A percentile compares a stretch with the other conserved stretches of the same genome.
phyloP scores from a whole-genome alignment of 164 flowering plant species.

The Vitis rupestris region DNA sequence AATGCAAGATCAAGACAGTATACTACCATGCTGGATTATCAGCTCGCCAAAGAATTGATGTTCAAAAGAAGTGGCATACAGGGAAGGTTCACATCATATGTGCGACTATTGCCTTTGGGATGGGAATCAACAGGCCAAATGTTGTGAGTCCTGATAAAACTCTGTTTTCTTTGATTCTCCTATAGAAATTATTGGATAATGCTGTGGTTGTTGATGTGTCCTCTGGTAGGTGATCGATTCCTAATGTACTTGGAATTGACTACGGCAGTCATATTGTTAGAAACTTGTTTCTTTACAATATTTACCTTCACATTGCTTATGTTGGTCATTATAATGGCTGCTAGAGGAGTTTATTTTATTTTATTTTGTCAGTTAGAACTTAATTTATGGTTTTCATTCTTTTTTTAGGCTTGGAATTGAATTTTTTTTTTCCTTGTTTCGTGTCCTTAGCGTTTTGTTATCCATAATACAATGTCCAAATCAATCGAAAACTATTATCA shows the following conservation, averaged over 20 bases:
- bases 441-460: conserved; percentile 74
- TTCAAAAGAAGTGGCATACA: conserved; percentile 82
- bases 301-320: background rate
- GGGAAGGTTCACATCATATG: conserved; percentile 89
- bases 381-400: too few species aligned
- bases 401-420: background rate
- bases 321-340: background rate
- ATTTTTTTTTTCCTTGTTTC: background rate
- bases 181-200: background rate
- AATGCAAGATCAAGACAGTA: conserved; percentile 71
- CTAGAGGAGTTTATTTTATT: too few species aligned
- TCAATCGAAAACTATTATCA: conserved; percentile 99
- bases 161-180: conserved; percentile 6
- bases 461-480: conserved; percentile 93
- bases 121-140: conserved; percentile 98
- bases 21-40: conserved; percentile 96
- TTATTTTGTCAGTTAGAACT: too few species aligned
- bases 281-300: background rate
- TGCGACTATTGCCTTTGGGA: conserved; percentile 97
- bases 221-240: too few species aligned
- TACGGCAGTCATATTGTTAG: background rate
- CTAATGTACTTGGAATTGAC: background rate
- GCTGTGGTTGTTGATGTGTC: background rate
- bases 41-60: conserved; percentile 69
- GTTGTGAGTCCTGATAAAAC: conserved; percentile 62